Conservation (phyloP, 164 flowering plant genomes). For the Magnolia officinalis region DNA sequence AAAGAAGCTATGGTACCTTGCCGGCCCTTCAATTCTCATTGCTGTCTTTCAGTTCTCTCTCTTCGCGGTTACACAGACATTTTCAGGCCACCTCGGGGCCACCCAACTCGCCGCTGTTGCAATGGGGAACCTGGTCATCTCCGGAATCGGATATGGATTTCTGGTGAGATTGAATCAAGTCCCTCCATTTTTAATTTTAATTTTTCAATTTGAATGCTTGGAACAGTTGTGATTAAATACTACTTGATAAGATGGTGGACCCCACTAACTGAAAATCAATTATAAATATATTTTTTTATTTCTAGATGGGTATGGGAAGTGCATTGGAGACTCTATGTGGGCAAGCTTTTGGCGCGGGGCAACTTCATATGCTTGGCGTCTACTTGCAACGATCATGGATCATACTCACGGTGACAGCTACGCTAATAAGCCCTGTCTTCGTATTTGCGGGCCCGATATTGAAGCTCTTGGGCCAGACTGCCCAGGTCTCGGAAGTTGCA, state of each 20-base stretch:
- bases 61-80: constrained; percentile 6
- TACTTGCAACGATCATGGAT: constrained; percentile 89
- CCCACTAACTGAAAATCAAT: background rate
- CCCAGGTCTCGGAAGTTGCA: constrained; percentile 1
- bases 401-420: constrained; percentile 29
- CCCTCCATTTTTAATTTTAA: background rate
- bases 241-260: background rate
- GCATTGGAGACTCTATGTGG: constrained; percentile 86
- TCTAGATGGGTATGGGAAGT: constrained; percentile 82
- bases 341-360: constrained; percentile 77
- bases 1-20: constrained; percentile 9
- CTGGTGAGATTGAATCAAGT: constrained; percentile 8
- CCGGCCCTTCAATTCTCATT: constrained; percentile 13
- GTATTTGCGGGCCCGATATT: constrained; percentile 13
- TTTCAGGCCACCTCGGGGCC: constrained; percentile 2
- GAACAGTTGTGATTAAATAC: background rate
- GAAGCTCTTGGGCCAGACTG: constrained; percentile 9
- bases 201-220: background rate
- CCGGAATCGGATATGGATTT: constrained; percentile 6
- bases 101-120: constrained; percentile 7
- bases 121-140: constrained; percentile 5
- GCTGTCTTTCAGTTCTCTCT: constrained; percentile 10
- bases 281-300: background rate
- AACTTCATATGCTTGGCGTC: constrained; percentile 67
- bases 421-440: background rate